A percentile compares a stretch with the other conserved stretches of the same genome.
Conservation (phyloP, 1,139 yeast genomes). For the Protomyces lactucae-debilis region DNA sequence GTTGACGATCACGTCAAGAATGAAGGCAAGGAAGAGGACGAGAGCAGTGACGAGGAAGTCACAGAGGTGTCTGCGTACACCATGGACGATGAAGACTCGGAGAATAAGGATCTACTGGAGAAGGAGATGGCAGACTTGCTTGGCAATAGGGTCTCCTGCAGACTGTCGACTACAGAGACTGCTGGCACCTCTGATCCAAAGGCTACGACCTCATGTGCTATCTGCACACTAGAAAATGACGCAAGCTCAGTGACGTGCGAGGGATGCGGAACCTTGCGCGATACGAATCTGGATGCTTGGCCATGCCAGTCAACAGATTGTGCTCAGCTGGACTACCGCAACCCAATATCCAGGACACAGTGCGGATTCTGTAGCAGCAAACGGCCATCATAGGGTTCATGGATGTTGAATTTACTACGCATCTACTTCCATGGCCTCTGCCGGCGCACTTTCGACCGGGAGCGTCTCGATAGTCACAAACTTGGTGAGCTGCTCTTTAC, state of each 20-base stretch:
- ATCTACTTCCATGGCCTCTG: conserved; percentile 69
- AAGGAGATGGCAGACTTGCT: not conserved
- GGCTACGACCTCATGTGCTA: not conserved
- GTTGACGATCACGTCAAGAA: not conserved
- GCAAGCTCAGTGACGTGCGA: not conserved
- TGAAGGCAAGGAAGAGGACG: not conserved
- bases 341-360: not conserved
- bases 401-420: conserved; percentile 39
- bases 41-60: not conserved
- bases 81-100: conserved; percentile 9
- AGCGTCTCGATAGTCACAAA: conserved; percentile 57
- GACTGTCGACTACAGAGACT: not conserved
- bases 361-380: conserved; percentile 14
- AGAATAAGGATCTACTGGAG: not conserved
- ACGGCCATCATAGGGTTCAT: not conserved
- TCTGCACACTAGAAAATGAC: conserved; percentile 6
- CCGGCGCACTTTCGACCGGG: conserved; percentile 42
- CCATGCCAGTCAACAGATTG: conserved; percentile 5
- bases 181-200: not conserved
- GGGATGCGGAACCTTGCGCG: conserved; percentile 11
- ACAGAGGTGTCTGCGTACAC: conserved; percentile 6
- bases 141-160: not conserved
- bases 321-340: conserved; percentile 2
- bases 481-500: conserved; percentile 55
- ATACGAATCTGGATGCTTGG: conserved; percentile 1